Percentiles rank a stretch among this genome's conserved stretches.
Evolutionary conservation across 2,329 filamentous ascomycete species (phyloP).

Genomic region (Stagonosporopsis chrysanthemi): DNA sequence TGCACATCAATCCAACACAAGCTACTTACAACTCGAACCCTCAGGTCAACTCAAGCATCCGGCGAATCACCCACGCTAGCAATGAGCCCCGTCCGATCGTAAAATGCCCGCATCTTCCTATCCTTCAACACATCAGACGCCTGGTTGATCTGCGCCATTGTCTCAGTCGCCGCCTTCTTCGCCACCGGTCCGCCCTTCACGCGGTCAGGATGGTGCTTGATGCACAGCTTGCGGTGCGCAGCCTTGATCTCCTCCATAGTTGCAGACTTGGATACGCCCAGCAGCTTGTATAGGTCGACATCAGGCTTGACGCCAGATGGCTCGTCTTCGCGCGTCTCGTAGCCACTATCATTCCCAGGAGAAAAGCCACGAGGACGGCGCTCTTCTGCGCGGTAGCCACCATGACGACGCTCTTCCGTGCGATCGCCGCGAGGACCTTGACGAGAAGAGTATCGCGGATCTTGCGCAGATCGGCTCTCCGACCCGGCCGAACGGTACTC

Average conservation of each 20-base stretch:
- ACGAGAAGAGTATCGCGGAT: neutral
- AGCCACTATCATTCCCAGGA: neutral
- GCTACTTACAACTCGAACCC: neutral
- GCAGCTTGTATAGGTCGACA: conserved; percentile 77
- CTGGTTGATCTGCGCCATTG: conserved; percentile 34
- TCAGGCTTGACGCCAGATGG: conserved; percentile 3
- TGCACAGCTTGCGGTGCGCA: conserved; percentile 91
- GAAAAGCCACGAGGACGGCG: neutral
- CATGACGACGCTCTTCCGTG: conserved; percentile 2
- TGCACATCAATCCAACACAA: too few relatives aligned
- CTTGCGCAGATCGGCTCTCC: neutral
- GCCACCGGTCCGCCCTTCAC: neutral
- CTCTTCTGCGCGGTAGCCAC: conserved; percentile 6
- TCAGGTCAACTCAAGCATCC: neutral
- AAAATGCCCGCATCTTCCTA: conserved; percentile 18
- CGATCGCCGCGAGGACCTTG: neutral
- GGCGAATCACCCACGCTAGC: neutral
- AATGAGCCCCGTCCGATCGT: conserved; percentile 28
- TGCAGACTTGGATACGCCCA: conserved; percentile 80
- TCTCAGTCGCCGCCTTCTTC: conserved; percentile 26
- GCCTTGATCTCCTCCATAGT: conserved; percentile 84
- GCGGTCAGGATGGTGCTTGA: conserved; percentile 89
- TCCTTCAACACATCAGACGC: conserved; percentile 30
- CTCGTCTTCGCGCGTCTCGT: neutral
- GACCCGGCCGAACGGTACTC: neutral